phyloP scores from a whole-genome alignment of 495 filamentous ascomycete species.

The Penicillium psychrofluorescens region DNA sequence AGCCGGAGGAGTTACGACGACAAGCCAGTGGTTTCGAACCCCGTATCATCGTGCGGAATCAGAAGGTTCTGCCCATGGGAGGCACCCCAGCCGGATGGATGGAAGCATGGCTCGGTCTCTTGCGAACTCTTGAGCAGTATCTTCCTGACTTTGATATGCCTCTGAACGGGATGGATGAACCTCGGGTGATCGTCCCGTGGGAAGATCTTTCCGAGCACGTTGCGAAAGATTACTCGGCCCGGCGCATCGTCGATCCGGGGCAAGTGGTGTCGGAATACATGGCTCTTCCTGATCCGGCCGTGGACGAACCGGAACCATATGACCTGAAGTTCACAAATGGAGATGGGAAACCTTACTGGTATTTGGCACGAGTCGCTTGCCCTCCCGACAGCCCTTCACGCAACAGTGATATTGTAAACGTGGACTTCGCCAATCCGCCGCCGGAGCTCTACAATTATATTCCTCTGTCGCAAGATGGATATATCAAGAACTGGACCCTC shows the following conservation, averaged over 20 bases:
- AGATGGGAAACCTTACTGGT: constrained; percentile 36
- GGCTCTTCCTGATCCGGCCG: constrained; percentile 2
- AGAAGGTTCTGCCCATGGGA: constrained; percentile 1
- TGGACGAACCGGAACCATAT: constrained; percentile 1
- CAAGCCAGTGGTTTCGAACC: constrained; percentile 1
- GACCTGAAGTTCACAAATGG: not conserved
- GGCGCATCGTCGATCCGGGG: not conserved
- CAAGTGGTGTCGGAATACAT: constrained; percentile 26
- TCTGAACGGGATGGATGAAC: constrained; percentile 62
- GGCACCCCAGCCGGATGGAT: not conserved
- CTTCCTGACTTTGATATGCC: constrained; percentile 64
- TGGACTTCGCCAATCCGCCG: constrained; percentile 28
- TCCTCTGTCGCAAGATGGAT: constrained; percentile 34
- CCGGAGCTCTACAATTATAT: constrained; percentile 27
- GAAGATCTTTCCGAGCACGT: constrained; percentile 51
- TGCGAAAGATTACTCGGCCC: constrained; percentile 33
- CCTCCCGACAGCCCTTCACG: constrained; percentile 45
- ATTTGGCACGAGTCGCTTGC: constrained; percentile 47
- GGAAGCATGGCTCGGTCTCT: constrained; percentile 36
- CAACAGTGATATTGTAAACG: constrained; percentile 23
- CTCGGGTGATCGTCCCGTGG: constrained; percentile 60
- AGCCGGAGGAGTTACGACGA: constrained; percentile 35
- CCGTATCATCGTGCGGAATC: constrained; percentile 10
- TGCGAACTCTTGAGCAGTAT: constrained; percentile 45
- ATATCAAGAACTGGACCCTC: constrained; percentile 51